phyloP scores from a whole-genome alignment of 140 eudicot species.

The Anethum foeniculum region DNA sequence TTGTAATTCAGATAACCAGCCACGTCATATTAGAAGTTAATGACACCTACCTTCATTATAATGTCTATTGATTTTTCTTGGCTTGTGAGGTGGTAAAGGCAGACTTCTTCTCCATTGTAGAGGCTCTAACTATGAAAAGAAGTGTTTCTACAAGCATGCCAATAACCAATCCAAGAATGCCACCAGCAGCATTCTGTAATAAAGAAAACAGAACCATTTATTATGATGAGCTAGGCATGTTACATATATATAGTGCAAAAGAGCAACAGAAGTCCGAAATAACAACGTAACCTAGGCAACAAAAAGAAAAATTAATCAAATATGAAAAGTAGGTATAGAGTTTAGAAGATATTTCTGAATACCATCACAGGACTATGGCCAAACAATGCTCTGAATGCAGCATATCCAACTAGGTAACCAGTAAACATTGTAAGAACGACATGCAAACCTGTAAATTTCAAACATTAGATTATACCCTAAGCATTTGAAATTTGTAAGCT shows the following conservation, averaged over 20 bases:
- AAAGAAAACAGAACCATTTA: background rate
- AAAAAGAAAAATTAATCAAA: background rate
- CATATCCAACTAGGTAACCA: conserved; percentile 76
- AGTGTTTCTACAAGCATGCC: conserved; percentile 91
- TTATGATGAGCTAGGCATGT: background rate
- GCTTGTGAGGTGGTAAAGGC: conserved; percentile 34
- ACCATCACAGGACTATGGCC: conserved; percentile 83
- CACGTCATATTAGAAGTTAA: background rate
- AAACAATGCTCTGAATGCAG: conserved; percentile 81
- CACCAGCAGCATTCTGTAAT: conserved; percentile 89
- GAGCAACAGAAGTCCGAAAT: background rate
- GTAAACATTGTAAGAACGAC: conserved; percentile 82
- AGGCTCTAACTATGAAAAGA: conserved; percentile 66
- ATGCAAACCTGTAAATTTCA: conserved; percentile 59
- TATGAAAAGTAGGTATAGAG: background rate
- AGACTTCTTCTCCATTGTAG: conserved; percentile 32
- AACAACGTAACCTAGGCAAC: background rate
- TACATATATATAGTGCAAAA: background rate
- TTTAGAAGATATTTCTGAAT: background rate
- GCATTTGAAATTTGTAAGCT: background rate
- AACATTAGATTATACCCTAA: background rate
- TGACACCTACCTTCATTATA: conserved; percentile 5
- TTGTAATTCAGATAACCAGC: background rate
- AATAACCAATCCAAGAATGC: conserved; percentile 79
- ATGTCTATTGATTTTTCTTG: conserved; percentile 65